These are phyloP conservation scores for Xylariaceae sp. DNA, from an alignment of 2,329 filamentous ascomycete genomes.

Conservation along the genomic window DNA sequence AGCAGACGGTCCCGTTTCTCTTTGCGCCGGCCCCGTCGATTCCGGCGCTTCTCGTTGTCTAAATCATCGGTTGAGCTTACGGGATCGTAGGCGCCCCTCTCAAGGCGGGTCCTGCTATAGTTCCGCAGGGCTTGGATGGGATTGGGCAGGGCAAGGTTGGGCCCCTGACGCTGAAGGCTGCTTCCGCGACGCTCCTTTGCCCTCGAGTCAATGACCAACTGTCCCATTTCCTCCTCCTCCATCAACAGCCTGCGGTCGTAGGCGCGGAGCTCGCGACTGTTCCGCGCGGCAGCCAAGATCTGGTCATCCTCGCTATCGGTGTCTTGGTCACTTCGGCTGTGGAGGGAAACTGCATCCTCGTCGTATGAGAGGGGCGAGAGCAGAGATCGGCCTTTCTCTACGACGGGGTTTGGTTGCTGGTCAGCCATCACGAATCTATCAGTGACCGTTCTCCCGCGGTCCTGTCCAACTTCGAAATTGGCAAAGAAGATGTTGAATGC, in stretches of 20 bases:
- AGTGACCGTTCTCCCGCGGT: background rate
- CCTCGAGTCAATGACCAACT: constrained; percentile 51
- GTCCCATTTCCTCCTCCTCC: constrained; percentile 68
- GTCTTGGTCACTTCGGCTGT: constrained; percentile 65
- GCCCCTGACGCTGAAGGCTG: constrained; percentile 38
- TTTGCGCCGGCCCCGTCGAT: constrained; percentile 45
- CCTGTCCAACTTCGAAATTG: background rate
- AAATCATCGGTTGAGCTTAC: constrained; percentile 46
- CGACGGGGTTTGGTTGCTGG: constrained; percentile 28
- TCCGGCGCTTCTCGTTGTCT: constrained; percentile 45
- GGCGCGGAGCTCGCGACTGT: constrained; percentile 62
- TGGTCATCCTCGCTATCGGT: constrained; percentile 73
- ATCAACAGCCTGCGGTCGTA: constrained; percentile 67
- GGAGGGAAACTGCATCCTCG: constrained; percentile 62
- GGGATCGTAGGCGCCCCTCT: constrained; percentile 38
- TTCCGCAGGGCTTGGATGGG: constrained; percentile 41
- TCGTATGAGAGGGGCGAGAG: constrained; percentile 62
- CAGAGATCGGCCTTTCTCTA: constrained; percentile 39
- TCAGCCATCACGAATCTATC: constrained; percentile 27
- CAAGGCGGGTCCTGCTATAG: constrained; percentile 33
- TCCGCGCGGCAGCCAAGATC: constrained; percentile 58
- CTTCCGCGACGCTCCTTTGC: constrained; percentile 42
- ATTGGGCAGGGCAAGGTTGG: constrained; percentile 46
- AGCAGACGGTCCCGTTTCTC: constrained; percentile 50
- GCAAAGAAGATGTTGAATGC: background rate